phyloP scores from a whole-genome alignment of 306 rosid species.

The Calophaca sinica region DNA sequence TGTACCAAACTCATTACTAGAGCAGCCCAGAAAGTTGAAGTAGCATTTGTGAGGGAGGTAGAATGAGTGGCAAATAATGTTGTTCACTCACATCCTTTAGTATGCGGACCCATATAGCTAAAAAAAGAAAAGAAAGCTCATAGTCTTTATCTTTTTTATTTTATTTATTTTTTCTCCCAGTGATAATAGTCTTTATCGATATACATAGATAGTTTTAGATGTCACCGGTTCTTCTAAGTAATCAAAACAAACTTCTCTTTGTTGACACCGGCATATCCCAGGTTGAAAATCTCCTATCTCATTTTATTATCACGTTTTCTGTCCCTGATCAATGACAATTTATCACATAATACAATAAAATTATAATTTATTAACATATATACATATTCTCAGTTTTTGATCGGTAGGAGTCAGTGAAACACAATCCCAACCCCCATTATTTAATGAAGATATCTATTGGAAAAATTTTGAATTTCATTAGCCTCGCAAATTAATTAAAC shows the following conservation, averaged over 20 bases:
- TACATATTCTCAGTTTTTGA: no score
- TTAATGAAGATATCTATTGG: background rate
- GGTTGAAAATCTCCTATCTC: no score
- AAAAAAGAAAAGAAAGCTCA: constrained; percentile 1
- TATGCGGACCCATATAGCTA: background rate
- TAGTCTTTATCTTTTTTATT: no score
- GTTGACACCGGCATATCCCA: constrained; percentile 18
- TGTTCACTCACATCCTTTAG: constrained; percentile 26
- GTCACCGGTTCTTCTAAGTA: constrained; percentile 33
- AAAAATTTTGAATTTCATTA: background rate
- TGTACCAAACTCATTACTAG: background rate
- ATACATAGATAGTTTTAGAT: background rate
- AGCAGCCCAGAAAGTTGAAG: constrained; percentile 3
- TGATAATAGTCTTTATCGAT: no score
- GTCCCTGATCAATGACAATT: no score
- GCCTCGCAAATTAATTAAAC: background rate
- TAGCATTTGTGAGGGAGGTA: constrained; percentile 24
- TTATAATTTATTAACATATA: no score
- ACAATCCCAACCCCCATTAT: no score
- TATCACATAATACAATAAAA: no score
- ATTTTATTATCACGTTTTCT: no score
- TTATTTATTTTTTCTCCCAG: no score
- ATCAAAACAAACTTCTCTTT: constrained; percentile 36
- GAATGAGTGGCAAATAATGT: constrained; percentile 31
- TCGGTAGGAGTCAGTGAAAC: no score